phyloP scores from a whole-genome alignment of 495 filamentous ascomycete species.

The Tuber magnatum region DNA sequence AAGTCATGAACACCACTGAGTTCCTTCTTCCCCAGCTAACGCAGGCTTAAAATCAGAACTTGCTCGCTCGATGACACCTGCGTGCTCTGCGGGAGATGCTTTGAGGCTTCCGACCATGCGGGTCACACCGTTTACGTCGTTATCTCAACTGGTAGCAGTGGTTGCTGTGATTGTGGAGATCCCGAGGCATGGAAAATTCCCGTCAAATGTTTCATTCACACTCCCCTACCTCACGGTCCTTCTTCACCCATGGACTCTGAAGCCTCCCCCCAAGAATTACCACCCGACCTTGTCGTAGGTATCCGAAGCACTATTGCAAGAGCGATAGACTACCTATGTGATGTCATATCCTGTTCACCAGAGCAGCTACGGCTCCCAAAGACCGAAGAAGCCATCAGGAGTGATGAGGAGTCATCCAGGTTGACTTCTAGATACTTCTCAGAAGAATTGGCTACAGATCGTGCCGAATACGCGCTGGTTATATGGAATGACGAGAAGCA shows the following conservation, averaged over 20 bases:
- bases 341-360: conserved; percentile 94
- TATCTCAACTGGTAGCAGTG: conserved; percentile 79
- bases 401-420: conserved; percentile 74
- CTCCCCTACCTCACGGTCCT: conserved; percentile 48
- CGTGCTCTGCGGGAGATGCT: conserved; percentile 81
- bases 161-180: conserved; percentile 96
- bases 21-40: not conserved
- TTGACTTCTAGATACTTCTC: conserved; percentile 66
- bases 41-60: conserved; percentile 45
- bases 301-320: conserved; percentile 79
- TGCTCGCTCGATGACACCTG: conserved; percentile 83
- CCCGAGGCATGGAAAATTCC: conserved; percentile 84
- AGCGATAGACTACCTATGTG: conserved; percentile 85
- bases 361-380: conserved; percentile 86
- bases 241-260: conserved; percentile 51
- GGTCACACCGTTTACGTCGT: conserved; percentile 81
- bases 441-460: conserved; percentile 48
- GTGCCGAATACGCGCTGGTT: conserved; percentile 71
- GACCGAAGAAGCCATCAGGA: conserved; percentile 64
- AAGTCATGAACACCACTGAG: conserved; percentile 15
- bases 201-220: conserved; percentile 89
- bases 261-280: conserved; percentile 45
- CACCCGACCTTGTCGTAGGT: conserved; percentile 62
- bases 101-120: conserved; percentile 91
- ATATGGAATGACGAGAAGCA: conserved; percentile 99